phyloP scores from a whole-genome alignment of 805 yeast species.

The Candida jianshihensis region DNA sequence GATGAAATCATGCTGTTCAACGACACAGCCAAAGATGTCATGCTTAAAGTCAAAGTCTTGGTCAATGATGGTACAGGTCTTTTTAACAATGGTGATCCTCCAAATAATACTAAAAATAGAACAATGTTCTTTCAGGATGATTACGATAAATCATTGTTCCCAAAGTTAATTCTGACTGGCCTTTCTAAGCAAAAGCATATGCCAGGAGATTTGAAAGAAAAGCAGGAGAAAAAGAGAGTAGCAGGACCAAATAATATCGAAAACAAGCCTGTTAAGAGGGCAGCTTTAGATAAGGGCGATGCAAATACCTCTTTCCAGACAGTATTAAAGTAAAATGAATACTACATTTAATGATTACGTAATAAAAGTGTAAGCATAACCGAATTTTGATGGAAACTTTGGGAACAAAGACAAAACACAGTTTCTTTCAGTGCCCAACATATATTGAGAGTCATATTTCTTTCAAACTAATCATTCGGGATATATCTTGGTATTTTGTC shows the following conservation, averaged over 20 bases:
- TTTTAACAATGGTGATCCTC: constrained; percentile 40
- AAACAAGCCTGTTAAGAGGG: constrained; percentile 20
- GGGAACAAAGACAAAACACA: no score
- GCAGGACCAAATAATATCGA: background rate
- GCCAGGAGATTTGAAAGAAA: no score
- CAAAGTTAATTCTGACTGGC: constrained; percentile 2
- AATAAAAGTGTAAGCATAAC: no score
- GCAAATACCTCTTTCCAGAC: constrained; percentile 21
- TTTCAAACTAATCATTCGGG: no score
- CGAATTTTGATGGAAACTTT: no score
- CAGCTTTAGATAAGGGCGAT: constrained; percentile 22
- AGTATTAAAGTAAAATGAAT: constrained; percentile 6
- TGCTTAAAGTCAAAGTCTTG: constrained; percentile 45
- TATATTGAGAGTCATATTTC: no score
- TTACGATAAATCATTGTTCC: constrained; percentile 9
- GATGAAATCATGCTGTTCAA: constrained; percentile 62
- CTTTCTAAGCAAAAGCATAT: background rate
- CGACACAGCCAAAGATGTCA: constrained; percentile 47
- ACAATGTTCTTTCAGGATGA: constrained; percentile 7
- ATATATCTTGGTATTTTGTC: no score
- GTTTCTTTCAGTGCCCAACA: no score
- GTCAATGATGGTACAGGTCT: constrained; percentile 60
- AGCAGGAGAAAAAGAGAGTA: background rate
- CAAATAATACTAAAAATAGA: constrained; percentile 1
- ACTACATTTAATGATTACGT: no score